Evolutionary conservation across 257 asterid genomes (phyloP), one percentile per base, ranked within the genome.

Genomic region (Solanum clarkiae): DNA sequence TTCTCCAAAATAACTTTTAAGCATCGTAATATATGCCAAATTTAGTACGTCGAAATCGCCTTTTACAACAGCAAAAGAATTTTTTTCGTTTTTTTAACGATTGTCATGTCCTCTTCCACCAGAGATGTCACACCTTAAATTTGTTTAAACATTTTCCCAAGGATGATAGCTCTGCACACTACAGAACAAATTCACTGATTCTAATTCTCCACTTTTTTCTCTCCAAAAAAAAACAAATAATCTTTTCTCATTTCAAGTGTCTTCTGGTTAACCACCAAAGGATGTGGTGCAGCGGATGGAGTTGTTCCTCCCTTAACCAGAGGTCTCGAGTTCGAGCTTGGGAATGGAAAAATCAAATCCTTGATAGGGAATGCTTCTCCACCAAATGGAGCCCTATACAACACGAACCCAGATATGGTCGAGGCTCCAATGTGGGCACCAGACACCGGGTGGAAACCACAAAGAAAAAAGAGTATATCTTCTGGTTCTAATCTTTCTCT

Each of bases 21-120:
- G 91, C 92, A 88, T 87, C 85, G 56, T 62, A 86, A 79, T 53
- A 88, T 87, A 88, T 88, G 88, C 90, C 88, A 85, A 63, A 85
- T 89, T 86, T 88, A 81, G 87, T 71, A 87, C 82, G 85, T 55
- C 13, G 1, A 86, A 72, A 86, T 84, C 85, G 29, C 60, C 90
- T 80, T 84, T 84, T 45, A 63, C 29, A 77, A 86, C 84, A 80
- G 89, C 54, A 87, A 80, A 65, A 77, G 90, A 90, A 84, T 84
- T 86, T 70, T 17, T 53, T 36, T 6, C 0, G 4, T 36, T 5
- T 36, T 57, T 63, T 53, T 74, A 60, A 40, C 26, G 6, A 57
- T 24, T 85, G 84, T 45, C 68, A 84, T 20, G 66, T 77, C 87
- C 24, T 65, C 72, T 42, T 51, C 45, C 51, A 63, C 82, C 84